Percentiles rank a stretch among this genome's conserved stretches.
These are phyloP conservation scores for Mycosphaerella arachidis DNA, from an alignment of 2,329 filamentous ascomycete species.

Conservation along the genomic window DNA sequence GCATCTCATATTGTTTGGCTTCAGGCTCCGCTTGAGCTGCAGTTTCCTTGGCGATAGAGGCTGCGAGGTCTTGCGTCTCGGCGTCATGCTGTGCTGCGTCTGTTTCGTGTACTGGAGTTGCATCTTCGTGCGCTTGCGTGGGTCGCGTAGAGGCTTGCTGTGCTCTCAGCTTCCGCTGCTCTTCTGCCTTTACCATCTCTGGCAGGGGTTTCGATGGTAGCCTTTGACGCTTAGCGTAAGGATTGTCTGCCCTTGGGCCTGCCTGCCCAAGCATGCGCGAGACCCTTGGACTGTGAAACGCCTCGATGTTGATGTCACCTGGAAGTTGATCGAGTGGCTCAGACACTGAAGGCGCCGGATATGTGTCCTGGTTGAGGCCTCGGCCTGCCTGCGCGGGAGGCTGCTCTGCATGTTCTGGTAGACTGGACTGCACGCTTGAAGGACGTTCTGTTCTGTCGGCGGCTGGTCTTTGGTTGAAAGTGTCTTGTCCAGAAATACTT, in stretches of 20 bases:
- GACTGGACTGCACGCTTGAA: conserved; percentile 48
- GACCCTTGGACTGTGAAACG: conserved; percentile 59
- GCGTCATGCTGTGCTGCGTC: conserved; percentile 18
- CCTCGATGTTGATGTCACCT: conserved; percentile 55
- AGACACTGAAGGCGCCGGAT: conserved; percentile 25
- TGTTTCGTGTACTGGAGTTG: background rate
- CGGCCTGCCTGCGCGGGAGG: conserved; percentile 42
- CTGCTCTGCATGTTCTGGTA: conserved; percentile 50
- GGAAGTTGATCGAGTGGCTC: conserved; percentile 42
- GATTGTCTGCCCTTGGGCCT: conserved; percentile 34
- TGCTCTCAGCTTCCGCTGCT: conserved; percentile 20
- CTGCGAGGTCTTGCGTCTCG: conserved; percentile 36
- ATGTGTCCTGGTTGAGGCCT: conserved; percentile 54
- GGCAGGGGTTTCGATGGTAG: conserved; percentile 30
- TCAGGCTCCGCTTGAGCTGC: conserved; percentile 4
- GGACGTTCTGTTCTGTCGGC: conserved; percentile 47
- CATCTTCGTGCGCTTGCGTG: background rate
- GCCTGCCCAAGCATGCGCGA: conserved; percentile 49
- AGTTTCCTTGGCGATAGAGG: conserved; percentile 37
- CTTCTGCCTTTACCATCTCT: conserved; percentile 32
- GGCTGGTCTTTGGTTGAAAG: conserved; percentile 51
- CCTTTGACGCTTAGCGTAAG: conserved; percentile 29
- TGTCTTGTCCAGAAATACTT: conserved; percentile 45
- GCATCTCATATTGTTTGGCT: conserved; percentile 58
- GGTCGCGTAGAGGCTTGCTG: background rate